These are phyloP conservation scores for Pouteria glomerata DNA, from an alignment of 148 eudicot genomes.

Conservation along the genomic window DNA sequence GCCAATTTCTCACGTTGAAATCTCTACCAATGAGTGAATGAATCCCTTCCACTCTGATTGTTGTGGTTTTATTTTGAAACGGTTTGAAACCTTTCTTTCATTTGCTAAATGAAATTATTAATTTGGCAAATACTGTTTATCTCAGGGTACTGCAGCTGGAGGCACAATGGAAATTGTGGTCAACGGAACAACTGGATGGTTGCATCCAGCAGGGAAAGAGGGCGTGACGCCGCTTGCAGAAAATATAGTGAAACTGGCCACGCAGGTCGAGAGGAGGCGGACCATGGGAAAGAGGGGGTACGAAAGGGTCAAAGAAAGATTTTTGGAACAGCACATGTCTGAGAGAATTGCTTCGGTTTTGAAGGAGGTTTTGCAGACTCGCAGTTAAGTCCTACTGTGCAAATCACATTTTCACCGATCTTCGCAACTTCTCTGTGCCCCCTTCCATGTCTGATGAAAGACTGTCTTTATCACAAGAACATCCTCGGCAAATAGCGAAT, in stretches of 20 bases:
- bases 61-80: neutral
- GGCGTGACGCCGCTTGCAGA: slow-evolving; percentile 65
- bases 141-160: slow-evolving; percentile 92
- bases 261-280: slow-evolving; percentile 61
- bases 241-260: slow-evolving; percentile 70
- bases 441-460: too few relatives aligned
- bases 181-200: slow-evolving; percentile 69
- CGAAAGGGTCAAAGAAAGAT: slow-evolving; percentile 71
- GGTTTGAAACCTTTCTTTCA: neutral
- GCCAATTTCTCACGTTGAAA: too few relatives aligned
- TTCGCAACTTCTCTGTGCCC: neutral
- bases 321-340: slow-evolving; percentile 76
- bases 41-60: too few relatives aligned
- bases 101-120: neutral
- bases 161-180: slow-evolving; percentile 83
- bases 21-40: too few relatives aligned
- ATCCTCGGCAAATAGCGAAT: neutral
- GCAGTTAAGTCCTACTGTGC: neutral
- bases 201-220: slow-evolving; percentile 82
- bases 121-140: neutral
- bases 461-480: neutral
- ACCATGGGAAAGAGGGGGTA: slow-evolving; percentile 82
- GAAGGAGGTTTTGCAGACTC: slow-evolving; percentile 59
- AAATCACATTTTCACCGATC: neutral
- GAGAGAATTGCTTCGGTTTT: slow-evolving; percentile 67